Percentiles rank a stretch among this genome's conserved stretches.
phyloP scores from a whole-genome alignment of 495 filamentous ascomycete genomes.

The Lophium mytilinum region DNA sequence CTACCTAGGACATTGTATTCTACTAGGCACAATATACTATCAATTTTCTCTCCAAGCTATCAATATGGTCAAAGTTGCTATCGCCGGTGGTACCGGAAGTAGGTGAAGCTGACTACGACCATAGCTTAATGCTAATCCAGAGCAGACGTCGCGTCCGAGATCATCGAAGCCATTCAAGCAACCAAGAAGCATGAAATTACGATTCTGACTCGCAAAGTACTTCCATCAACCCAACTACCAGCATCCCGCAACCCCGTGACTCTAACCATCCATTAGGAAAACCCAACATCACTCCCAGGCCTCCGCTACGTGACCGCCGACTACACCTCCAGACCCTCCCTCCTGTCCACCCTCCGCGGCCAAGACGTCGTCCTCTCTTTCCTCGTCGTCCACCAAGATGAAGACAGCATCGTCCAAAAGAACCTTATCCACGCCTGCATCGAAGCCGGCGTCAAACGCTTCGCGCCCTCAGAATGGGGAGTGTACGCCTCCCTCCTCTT shows the following conservation, averaged over 20 bases:
- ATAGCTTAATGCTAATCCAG: background rate
- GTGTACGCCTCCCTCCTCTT: background rate
- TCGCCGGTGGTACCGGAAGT: background rate
- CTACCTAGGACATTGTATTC: no score
- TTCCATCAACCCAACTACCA: background rate
- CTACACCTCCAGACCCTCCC: background rate
- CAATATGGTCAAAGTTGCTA: background rate
- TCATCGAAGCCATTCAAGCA: background rate
- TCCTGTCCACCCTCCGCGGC: slow-evolving; percentile 38
- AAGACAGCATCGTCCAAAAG: slow-evolving; percentile 34
- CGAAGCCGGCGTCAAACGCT: slow-evolving; percentile 15
- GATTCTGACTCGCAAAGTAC: background rate
- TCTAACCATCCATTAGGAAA: background rate
- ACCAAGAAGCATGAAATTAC: background rate
- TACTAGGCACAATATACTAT: background rate
- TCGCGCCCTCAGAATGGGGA: slow-evolving; percentile 25
- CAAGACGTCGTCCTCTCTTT: slow-evolving; percentile 52
- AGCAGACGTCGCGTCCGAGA: background rate
- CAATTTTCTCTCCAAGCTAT: no score
- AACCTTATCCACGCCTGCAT: slow-evolving; percentile 32
- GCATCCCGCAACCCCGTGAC: background rate
- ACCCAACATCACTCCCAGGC: background rate
- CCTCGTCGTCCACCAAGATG: slow-evolving; percentile 33
- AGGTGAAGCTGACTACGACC: background rate
- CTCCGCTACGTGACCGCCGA: background rate